Percentiles rank a stretch among this genome's conserved stretches.
phyloP scores from a whole-genome alignment of 2,329 filamentous ascomycete species.

The Sporothrix curviconia region DNA sequence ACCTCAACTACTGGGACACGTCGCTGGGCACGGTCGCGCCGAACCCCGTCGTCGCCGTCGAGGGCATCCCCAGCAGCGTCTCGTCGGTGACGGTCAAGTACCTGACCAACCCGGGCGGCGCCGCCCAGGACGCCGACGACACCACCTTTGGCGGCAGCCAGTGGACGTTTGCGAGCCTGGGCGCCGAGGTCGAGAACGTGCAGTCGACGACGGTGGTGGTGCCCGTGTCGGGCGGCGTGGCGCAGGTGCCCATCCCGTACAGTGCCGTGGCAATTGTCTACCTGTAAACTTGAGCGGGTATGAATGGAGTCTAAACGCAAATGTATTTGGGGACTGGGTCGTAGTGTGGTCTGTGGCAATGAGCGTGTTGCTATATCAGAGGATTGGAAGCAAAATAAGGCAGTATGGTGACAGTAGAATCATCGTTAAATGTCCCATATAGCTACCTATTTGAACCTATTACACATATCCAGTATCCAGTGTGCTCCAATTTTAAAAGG shows the following conservation, averaged over 20 bases:
- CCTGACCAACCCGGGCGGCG: conserved; percentile 4
- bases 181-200: not conserved
- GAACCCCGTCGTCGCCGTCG: not conserved
- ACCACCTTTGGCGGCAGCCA: conserved; percentile 7
- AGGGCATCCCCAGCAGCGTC: not conserved
- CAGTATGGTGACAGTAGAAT: too few species aligned
- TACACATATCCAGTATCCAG: too few species aligned
- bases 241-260: not conserved
- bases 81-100: conserved; percentile 1
- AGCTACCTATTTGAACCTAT: too few species aligned
- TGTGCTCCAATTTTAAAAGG: too few species aligned
- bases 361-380: too few species aligned
- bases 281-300: not conserved
- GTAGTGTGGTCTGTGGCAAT: too few species aligned
- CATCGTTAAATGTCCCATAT: too few species aligned
- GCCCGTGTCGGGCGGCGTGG: not conserved
- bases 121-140: not conserved
- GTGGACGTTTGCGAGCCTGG: conserved; percentile 1
- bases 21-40: not conserved
- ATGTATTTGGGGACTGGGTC: too few species aligned
- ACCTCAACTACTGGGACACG: conserved; percentile 3
- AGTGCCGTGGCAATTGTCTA: conserved; percentile 2
- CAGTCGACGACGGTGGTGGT: not conserved
- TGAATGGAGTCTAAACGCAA: not conserved
- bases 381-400: too few species aligned